phyloP scores from a whole-genome alignment of 805 yeast genomes.

The Candida insectalens region DNA sequence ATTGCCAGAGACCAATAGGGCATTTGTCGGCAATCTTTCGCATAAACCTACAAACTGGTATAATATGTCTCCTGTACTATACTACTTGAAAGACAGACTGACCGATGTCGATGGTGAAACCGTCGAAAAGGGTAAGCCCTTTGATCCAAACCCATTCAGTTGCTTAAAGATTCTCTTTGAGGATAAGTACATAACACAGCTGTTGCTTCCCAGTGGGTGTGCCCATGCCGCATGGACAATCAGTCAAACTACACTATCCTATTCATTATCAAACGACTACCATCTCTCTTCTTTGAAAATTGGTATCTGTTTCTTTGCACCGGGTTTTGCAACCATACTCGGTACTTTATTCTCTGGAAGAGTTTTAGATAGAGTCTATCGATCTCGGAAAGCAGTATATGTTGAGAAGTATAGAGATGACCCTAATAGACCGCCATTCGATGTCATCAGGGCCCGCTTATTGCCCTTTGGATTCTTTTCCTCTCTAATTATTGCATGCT shows the following conservation, averaged over 20 bases:
- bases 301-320: constrained; percentile 67
- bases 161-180: constrained; percentile 5
- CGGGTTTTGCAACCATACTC: constrained; percentile 55
- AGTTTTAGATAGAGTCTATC: constrained; percentile 43
- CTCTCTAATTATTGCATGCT: constrained; percentile 18
- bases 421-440: constrained; percentile 29
- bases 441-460: constrained; percentile 47
- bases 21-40: constrained; percentile 69
- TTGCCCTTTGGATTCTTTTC: constrained; percentile 36
- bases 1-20: constrained; percentile 70
- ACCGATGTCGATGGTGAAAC: constrained; percentile 20
- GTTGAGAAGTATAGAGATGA: constrained; percentile 10
- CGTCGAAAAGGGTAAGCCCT: constrained; percentile 19
- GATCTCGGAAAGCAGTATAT: constrained; percentile 23
- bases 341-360: constrained; percentile 56
- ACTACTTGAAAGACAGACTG: constrained; percentile 19
- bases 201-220: constrained; percentile 36
- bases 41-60: constrained; percentile 35
- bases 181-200: constrained; percentile 1
- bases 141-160: constrained; percentile 11
- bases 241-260: constrained; percentile 55
- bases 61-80: constrained; percentile 37
- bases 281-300: constrained; percentile 42
- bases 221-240: constrained; percentile 67
- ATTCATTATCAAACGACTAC: constrained; percentile 40